These are phyloP conservation scores for Marasmius oreades DNA, from an alignment of 1,284 basidiomycete species.

Conservation along the genomic window DNA sequence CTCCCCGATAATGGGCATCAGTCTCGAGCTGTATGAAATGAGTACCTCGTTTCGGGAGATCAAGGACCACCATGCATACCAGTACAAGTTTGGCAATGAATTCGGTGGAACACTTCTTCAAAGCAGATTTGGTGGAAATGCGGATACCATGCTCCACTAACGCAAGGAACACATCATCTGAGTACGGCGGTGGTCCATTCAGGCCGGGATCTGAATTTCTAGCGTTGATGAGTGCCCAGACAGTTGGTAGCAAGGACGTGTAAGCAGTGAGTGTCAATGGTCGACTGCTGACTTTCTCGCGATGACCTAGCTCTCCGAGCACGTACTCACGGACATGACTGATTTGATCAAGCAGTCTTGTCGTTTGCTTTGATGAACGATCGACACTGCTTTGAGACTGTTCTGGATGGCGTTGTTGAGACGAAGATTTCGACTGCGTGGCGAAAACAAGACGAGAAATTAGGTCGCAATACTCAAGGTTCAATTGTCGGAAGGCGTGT, in stretches of 20 bases:
- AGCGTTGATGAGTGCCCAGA: constrained; percentile 77
- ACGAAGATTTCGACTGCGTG: constrained; percentile 21
- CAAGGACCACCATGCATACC: constrained; percentile 38
- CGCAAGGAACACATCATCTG: constrained; percentile 43
- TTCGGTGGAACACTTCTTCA: constrained; percentile 64
- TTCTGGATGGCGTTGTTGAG: constrained; percentile 4
- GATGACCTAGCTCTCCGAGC: constrained; percentile 57
- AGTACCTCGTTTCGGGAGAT: not conserved
- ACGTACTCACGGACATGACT: constrained; percentile 70
- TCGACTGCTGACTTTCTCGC: constrained; percentile 39
- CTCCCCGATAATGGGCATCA: constrained; percentile 50
- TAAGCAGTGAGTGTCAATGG: constrained; percentile 64
- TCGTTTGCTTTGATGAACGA: constrained; percentile 8
- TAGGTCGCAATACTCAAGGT: constrained; percentile 75
- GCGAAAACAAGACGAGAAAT: constrained; percentile 59
- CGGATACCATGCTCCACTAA: constrained; percentile 57
- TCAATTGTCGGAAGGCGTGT: constrained; percentile 64
- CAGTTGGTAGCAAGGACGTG: constrained; percentile 69
- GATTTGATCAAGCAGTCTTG: constrained; percentile 36
- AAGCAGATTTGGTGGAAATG: constrained; percentile 50
- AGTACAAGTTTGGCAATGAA: constrained; percentile 69
- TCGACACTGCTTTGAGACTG: constrained; percentile 1
- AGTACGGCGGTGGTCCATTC: constrained; percentile 16
- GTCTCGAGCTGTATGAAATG: constrained; percentile 51
- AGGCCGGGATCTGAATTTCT: constrained; percentile 16